Evolutionary conservation across 352 stramenopile genomes (phyloP).

Genomic region (Salisapilia sapeloensis): DNA sequence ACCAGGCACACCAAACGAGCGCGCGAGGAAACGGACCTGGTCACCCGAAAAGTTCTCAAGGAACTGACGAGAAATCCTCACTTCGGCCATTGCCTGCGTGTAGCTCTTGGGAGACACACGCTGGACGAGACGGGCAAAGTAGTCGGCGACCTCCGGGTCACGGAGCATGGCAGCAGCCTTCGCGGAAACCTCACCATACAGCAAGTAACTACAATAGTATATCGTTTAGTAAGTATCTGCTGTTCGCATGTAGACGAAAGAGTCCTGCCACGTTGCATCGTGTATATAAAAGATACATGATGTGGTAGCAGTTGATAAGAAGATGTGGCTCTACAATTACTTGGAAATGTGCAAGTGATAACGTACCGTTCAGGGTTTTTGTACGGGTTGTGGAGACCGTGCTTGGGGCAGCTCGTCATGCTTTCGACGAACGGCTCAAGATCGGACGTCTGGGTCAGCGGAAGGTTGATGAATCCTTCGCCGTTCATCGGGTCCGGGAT

Average conservation of each 20-base stretch:
- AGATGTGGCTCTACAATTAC: too few relatives aligned
- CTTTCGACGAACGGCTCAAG: constrained; percentile 87
- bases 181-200: constrained; percentile 69
- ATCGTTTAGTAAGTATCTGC: neutral
- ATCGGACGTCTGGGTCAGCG: constrained; percentile 82
- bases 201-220: constrained; percentile 15
- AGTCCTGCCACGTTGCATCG: too few relatives aligned
- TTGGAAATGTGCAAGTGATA: too few relatives aligned
- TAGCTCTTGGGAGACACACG: constrained; percentile 96
- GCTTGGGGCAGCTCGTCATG: constrained; percentile 88
- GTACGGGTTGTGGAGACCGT: constrained; percentile 95
- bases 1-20: constrained; percentile 90
- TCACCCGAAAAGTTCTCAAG: constrained; percentile 96
- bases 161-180: constrained; percentile 70
- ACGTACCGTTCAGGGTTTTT: constrained; percentile 95
- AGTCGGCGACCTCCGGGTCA: constrained; percentile 86
- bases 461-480: constrained; percentile 88
- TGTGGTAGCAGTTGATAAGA: neutral
- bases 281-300: too few relatives aligned
- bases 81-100: constrained; percentile 84
- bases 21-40: constrained; percentile 93
- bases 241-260: neutral
- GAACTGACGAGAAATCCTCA: constrained; percentile 90
- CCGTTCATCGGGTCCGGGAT: constrained; percentile 92
- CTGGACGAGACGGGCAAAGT: constrained; percentile 93